Evolutionary conservation across 2,329 filamentous ascomycete species (phyloP).

Genomic region (Pseudonectria buxi): DNA sequence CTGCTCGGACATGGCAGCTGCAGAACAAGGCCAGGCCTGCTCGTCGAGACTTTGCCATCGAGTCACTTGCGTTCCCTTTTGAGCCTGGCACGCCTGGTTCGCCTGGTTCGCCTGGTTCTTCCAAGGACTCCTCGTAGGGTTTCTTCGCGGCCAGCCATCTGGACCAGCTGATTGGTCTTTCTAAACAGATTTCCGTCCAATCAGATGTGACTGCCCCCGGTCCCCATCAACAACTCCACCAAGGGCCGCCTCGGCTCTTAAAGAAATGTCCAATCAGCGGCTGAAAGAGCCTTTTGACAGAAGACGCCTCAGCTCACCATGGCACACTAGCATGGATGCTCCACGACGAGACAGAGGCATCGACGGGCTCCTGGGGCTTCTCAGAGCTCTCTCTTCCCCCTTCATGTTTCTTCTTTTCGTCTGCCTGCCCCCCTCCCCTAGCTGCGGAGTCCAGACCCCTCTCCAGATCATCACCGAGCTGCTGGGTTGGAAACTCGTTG

Average conservation of each 20-base stretch:
- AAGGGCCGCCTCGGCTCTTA: conserved; percentile 15
- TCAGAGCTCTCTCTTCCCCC: conserved; percentile 12
- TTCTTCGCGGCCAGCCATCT: conserved; percentile 11
- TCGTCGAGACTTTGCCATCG: conserved; percentile 5
- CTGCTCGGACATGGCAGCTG: neutral
- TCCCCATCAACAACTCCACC: conserved; percentile 16
- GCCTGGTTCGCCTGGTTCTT: no score
- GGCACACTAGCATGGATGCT: conserved; percentile 26
- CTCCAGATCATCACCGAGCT: no score
- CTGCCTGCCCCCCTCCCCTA: conserved; percentile 10
- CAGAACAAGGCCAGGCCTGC: neutral
- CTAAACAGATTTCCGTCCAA: conserved; percentile 13
- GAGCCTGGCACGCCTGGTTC: no score
- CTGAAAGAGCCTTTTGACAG: conserved; percentile 22
- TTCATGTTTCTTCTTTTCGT: conserved; percentile 7
- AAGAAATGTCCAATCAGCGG: conserved; percentile 23
- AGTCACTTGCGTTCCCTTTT: conserved; percentile 21
- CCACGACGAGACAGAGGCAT: conserved; percentile 15
- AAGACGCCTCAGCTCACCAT: conserved; percentile 28
- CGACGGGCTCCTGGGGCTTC: conserved; percentile 17
- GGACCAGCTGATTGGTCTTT: conserved; percentile 11
- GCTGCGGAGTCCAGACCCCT: neutral
- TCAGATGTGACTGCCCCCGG: conserved; percentile 7
- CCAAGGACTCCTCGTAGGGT: conserved; percentile 9
- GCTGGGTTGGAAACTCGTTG: no score